Base-by-base conservation (phyloP, 305 asterid genomes). In the Plantago coronopus region DNA sequence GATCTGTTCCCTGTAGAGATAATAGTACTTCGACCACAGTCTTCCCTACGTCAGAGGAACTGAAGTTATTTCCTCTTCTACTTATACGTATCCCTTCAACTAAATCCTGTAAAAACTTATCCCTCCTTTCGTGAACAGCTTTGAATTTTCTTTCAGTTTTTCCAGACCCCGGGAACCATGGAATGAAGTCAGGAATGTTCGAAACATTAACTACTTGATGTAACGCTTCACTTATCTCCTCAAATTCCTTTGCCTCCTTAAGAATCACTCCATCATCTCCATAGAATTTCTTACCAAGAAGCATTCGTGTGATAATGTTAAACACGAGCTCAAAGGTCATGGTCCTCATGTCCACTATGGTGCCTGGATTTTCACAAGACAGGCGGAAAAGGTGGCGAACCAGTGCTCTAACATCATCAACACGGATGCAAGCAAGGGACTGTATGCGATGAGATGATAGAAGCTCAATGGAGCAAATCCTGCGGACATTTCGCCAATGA, bases 91-190 rank as follows among this genome's bases (percentile, higher is more conserved):
- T 45, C 49, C 11, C 19, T 15, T 15, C 18, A 45, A 45, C 16
- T 15, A 10, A 17, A 14, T 14, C 17, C 49, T 45, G 49, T 1
- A 45, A 45, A 19, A 45, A 45, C 19, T 15, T 45, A 9, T 45
- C 49, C 49, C 49, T 45, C 19, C 49, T 45, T 19, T 13, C 49
- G 12, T 45, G 49, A 45, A 45, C 19, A 45, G 49, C 49, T 45
- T 45, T 45, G 3, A 15, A 6, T 45, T 45, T 45, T 15, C 8
- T 10, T 17, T 45, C 49, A 15, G 49, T 19, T 16, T 45, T 45
- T 10, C 19, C 18, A 17, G 19, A 45, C 17, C 49, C 17, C 49
- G 49, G 17, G 16, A 45, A 6, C 19, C 18, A 17, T 45, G 17
- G 17, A 45, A 45, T 45, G 49, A 15, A 45, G 12, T 45, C 49